Base-by-base conservation (phyloP, 768 basidiomycete species). In the Kwoniella sp. region DNA sequence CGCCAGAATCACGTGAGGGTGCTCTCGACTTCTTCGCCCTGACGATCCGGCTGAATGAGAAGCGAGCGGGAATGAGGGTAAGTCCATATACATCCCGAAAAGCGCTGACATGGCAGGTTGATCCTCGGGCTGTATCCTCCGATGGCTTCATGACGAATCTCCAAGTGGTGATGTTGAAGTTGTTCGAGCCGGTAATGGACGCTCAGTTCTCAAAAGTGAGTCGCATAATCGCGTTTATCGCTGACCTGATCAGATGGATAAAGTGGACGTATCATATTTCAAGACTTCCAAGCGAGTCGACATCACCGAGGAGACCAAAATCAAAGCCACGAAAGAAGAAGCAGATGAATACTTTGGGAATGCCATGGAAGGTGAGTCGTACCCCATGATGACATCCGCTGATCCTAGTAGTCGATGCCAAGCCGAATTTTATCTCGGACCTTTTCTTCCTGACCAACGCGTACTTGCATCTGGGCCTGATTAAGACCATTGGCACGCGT, bases 111-210 rank as follows among this genome's bases (percentile, higher is more conserved):
- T n/a, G 7, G 21, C 60, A 91, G 86, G 90, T 96, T 30, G 91
- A 97, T 61, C 85, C 87, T 0, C 85, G 85, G 10, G 91, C 90
- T 0, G 93, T 98, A 12, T 86, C 93, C 1, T 87, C 87, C 0
- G 95, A 99, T 75, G 88, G 90, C 60, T 97, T 92, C 78, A 90
- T 99, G 88, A 84, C 90, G 63, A 98, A 97, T 70, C 73, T 94
- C 30, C 90, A 94, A 69, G 84, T 84, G n/a, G 82, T 96, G 15
- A 80, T 98, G 24, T 83, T 92, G 51, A 86, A 87, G 15, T 89
- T 99, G 72, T 88, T 92, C 27, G 91, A 94, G 69, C 95, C 95
- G 0, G 95, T 97, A 73, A 91, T 98, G 84, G 95, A 98, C 77
- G 87, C 90, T 0, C 86, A 84, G 58, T 97, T 88, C 70, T 86